Base-by-base conservation (phyloP, 257 asterid genomes). In the Forsythia suspensa region DNA sequence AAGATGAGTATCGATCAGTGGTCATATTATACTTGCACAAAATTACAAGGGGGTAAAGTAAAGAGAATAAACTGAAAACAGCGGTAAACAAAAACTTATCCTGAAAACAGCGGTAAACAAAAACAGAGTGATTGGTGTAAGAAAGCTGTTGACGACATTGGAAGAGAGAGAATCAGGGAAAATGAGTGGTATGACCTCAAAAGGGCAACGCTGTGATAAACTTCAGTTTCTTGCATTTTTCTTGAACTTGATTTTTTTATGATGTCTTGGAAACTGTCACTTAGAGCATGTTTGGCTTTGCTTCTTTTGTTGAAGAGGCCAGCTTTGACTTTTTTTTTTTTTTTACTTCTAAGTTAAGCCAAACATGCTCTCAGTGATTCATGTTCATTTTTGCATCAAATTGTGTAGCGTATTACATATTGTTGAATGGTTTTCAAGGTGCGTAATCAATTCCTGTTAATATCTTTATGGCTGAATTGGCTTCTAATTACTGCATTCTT, bases 401-500 rank as follows among this genome's bases (percentile, higher is more conserved):
- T 15, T 40, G 34, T 63, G 67, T 21, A 0, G 34, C 44, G 67
- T 21, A 0, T 59, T n/a, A 20, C 67, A 21, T 20, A 8, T n/a
- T 59, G 13, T 59, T 59, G 67, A 59, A 7, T 59, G 67, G 67
- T 20, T 57, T 52, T 2, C 37, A 20, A 59, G 59, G 59, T 13
- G 15, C 12, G 4, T 15, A 48, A 48, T 57, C 11, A 57, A 4
- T 46, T 42, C 42, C 24, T 72, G 21, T 55, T 46, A 29, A 4
- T 40, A 21, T 16, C 66, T 51, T 63, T 63, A 79, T 6, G 40
- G 70, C 40, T 4, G 66, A 55, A 24, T 71, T 29, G 40, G 70
- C 13, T 67, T 81, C 70, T 76, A 42, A 63, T 73, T 55, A 16
- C 38, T 72, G 76, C 42, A 42, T 76, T 52, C 66, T 52, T 51